Percentiles rank a stretch among this genome's conserved stretches.
Conservation (phyloP, 305 asterid genomes). For the Fraxinus greggii region DNA sequence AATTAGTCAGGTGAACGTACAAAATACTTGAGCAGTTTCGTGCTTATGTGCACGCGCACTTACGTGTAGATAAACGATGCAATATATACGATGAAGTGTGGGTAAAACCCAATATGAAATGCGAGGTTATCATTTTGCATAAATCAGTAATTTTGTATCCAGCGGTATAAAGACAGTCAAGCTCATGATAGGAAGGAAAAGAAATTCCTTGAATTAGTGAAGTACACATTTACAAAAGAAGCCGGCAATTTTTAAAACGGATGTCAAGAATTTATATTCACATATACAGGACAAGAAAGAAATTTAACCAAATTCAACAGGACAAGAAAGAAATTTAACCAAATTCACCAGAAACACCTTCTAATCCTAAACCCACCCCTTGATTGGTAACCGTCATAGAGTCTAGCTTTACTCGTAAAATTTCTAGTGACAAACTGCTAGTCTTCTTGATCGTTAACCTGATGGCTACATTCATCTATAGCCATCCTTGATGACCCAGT, state of each 20-base stretch:
- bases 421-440: conserved; percentile 2
- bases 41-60: not conserved
- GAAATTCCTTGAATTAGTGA: not conserved
- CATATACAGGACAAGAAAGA: conserved; percentile 25
- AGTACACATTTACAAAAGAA: not conserved
- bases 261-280: conserved; percentile 28
- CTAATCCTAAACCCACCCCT: conserved; percentile 20
- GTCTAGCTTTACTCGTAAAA: conserved; percentile 21
- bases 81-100: not conserved
- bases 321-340: conserved; percentile 29
- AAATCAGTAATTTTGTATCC: not conserved
- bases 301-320: conserved; percentile 27
- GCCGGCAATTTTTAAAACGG: not conserved
- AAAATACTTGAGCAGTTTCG: no score
- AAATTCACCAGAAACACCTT: conserved; percentile 28
- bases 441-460: not conserved
- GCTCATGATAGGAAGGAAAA: not conserved
- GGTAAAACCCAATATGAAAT: not conserved
- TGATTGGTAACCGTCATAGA: conserved; percentile 14
- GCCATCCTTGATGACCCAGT: not conserved
- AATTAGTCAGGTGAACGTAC: not conserved
- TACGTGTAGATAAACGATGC: not conserved
- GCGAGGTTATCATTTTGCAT: not conserved
- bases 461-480: not conserved
- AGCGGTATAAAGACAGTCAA: not conserved